Conservation (phyloP, 1,139 yeast genomes). For the Geotrichum restrictum region DNA sequence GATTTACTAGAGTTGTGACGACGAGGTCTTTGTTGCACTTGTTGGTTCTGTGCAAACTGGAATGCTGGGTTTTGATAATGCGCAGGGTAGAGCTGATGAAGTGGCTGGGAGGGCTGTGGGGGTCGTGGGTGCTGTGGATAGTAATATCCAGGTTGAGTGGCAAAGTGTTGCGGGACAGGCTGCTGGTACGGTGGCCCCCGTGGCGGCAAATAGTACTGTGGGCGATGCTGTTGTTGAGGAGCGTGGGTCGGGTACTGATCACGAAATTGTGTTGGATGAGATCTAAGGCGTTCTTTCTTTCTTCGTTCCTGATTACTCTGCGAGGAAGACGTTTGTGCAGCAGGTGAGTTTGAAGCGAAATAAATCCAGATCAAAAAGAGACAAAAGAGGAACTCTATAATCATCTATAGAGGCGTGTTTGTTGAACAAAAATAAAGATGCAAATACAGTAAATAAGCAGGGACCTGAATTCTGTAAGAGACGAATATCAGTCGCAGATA, state of each 20-base stretch:
- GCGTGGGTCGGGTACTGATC: background rate
- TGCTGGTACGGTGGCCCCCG: background rate
- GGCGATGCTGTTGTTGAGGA: background rate
- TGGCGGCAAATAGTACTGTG: background rate
- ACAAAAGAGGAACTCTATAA: background rate
- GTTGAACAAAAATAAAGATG: too few relatives aligned
- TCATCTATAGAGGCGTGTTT: too few relatives aligned
- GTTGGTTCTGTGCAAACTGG: background rate
- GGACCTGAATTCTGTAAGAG: too few relatives aligned
- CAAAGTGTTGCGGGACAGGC: too few relatives aligned
- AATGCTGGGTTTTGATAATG: background rate
- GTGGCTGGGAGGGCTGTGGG: too few relatives aligned
- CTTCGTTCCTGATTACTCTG: background rate
- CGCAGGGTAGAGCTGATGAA: background rate
- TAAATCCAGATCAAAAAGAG: background rate
- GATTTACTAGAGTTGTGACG: background rate
- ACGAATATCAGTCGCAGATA: too few relatives aligned
- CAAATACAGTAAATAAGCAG: too few relatives aligned
- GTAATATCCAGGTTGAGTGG: too few relatives aligned
- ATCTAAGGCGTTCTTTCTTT: background rate
- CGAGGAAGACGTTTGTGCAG: background rate
- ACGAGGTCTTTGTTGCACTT: background rate
- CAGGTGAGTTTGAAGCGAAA: background rate
- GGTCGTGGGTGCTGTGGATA: too few relatives aligned
- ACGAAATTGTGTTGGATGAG: too few relatives aligned